phyloP scores from a whole-genome alignment of 768 basidiomycete species.

The Mycena metata region DNA sequence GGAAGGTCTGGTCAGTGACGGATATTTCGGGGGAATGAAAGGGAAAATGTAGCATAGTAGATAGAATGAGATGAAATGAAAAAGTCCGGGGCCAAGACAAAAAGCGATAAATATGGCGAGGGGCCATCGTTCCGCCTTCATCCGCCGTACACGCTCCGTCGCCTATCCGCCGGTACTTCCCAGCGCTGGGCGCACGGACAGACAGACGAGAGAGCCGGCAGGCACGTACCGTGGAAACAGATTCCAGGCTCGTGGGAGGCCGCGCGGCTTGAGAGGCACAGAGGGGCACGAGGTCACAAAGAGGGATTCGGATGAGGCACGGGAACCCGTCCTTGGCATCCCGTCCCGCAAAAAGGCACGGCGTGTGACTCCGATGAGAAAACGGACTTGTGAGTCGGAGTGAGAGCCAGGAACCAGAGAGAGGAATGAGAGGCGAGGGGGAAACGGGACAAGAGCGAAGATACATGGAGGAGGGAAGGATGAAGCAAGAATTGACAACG shows the following conservation, averaged over 20 bases:
- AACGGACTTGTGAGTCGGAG: slow-evolving; percentile 8
- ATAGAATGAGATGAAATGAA: slow-evolving; percentile 14
- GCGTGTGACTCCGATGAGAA: slow-evolving; percentile 21
- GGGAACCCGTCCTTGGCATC: slow-evolving; percentile 23
- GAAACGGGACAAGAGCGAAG: slow-evolving; percentile 7
- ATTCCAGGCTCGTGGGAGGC: slow-evolving; percentile 23
- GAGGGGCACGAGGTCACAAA: slow-evolving; percentile 17
- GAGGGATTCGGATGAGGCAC: slow-evolving; percentile 16
- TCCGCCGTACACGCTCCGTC: slow-evolving; percentile 15
- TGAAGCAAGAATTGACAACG: slow-evolving; percentile 38
- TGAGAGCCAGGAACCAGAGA: slow-evolving; percentile 15
- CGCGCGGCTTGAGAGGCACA: slow-evolving; percentile 3
- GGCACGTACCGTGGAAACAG: slow-evolving; percentile 18
- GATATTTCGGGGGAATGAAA: slow-evolving; percentile 7
- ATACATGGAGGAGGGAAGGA: slow-evolving; percentile 12
- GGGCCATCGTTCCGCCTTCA: slow-evolving; percentile 14
- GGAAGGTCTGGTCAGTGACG: slow-evolving; percentile 8
- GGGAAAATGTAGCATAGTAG: slow-evolving; percentile 8
- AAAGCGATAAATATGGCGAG: slow-evolving; percentile 20
- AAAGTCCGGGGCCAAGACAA: slow-evolving; percentile 17
- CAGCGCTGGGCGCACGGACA: slow-evolving; percentile 14
- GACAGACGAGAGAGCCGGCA: slow-evolving; percentile 23
- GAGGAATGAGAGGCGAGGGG: slow-evolving; percentile 16
- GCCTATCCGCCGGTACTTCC: slow-evolving; percentile 14
- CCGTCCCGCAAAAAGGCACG: slow-evolving; percentile 10